Base-by-base conservation (phyloP, 2,329 filamentous ascomycete species). In the Rhinocladiella similis region DNA sequence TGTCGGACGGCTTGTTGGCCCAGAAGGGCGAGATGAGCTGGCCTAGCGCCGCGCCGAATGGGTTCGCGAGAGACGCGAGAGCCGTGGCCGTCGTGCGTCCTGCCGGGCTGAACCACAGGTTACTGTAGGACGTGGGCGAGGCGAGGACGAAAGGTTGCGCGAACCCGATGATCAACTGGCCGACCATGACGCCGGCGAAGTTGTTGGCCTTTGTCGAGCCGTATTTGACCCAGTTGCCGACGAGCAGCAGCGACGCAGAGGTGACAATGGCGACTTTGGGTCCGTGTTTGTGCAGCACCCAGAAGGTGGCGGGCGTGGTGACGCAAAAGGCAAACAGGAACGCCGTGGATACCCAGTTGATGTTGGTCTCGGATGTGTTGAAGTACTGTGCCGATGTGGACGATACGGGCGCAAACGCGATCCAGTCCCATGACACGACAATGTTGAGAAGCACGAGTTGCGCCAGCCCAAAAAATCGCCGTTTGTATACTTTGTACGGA, bases 371-470 rank as follows among this genome's bases (percentile, higher is more conserved):
- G 33, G 80, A 81, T 12, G 92, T 89, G 50, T 76, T 65, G 69
- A 95, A 97, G 76, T 91, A 96, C 20, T 79, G 65, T 0, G 91
- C 85, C 1, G 90, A 82, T 19, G 87, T 84, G 33, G 83, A 83
- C 1, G 90, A 90, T 29, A 96, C 86, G 39, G 93, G 88, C 1
- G 92, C 88, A 72, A 91, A 97, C 5, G 91, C 94, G 65, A 97
- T 83, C 93, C 93, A 97, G 83, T 95, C 91, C 93, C 93, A 97
- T 68, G 90, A 95, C 41, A 96, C 88, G 59, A 97, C 84, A 54
- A 97, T 87, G 70, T 97, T 99, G 74, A 97, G 78, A 67, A 97
- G 74, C 5, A 91, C 88, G 68, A 97, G 75, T 73, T 96, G 90
- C 19, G 83, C 75, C 50, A 99, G 77, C 1, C 94, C 94, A 70